Evolutionary conservation across 148 eudicot genomes (phyloP), one percentile per base, ranked within the genome.

Genomic region (Dianthus caryophyllus): DNA sequence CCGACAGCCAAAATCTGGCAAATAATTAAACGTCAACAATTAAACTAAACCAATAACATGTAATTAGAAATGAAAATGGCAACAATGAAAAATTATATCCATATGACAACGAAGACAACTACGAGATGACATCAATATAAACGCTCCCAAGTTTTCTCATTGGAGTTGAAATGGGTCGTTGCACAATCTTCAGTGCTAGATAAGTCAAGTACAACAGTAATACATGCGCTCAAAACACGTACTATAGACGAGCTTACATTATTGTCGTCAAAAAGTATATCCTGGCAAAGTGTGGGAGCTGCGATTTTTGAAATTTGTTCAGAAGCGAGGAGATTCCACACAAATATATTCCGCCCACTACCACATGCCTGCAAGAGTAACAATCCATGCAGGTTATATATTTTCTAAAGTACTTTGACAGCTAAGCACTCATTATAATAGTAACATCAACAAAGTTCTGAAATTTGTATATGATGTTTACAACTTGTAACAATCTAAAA

Each of bases 1-100:
- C 99, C 99, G 79, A 94, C 99, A 57, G 93, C 82, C 77, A 90
- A 62, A 73, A 94, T 82, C 98, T 94, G 91, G 63, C 44, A 69
- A 49, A 52, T 49, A 21, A 29, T 43, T 15, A 63, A 27, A 29
- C 31, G 2, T 53, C 16, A 33, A 68, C n/a, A 58, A 70, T 26
- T 21, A 59, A 17, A 31, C 13, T 36, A 1, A 68, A 24, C 0
- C 33, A 22, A 61, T 18, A 33, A 9, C 9, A 56, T 24, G 56
- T 12, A 49, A 60, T 22, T 16, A 61, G 27, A 61, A 26, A 55
- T 55, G 18, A 26, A 17, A 6, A 14, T 6, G 60, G 27, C 60
- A 52, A 25, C n/a, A 22, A 39, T 25, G 5, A 53, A 15, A 44
- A 44, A 30, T 12, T n/a, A 46, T 55, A 66, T n/a, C n/a, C n/a